Base-by-base conservation (phyloP, 176 grass and related monocot species). In the Zea luxurians region DNA sequence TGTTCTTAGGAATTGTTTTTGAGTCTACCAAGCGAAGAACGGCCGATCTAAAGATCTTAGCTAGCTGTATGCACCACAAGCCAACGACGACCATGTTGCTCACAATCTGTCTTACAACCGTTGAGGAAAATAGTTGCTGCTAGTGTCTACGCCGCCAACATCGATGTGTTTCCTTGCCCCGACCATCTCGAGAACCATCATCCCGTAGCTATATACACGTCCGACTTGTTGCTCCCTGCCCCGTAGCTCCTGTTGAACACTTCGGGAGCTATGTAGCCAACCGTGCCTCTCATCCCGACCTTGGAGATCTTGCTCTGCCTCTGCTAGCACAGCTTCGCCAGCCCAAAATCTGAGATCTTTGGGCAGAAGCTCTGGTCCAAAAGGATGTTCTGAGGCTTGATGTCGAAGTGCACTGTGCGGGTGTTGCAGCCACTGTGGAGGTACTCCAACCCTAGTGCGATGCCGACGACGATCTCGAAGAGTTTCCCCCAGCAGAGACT, bases 211-310 rank as follows among this genome's bases (percentile, higher is more conserved):
- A 7, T 45, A 7, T 75, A 83, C 4, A 83, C 71, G 48, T 75
- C 49, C 11, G 61, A 50, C 34, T 73, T 83, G 59, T 41, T 87
- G 10, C 73, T 40, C 3, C 58, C 58, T n/a, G 59, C 40, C 50
- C 85, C 74, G 15, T 78, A 83, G 4, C 83, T 45, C 15, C 78
- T 82, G 2, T 64, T 77, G 13, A 82, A 86, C 0, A 86, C 40
- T 57, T 87, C 85, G 1, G 85, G 85, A 1, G 79, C 74, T 34
- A 87, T 83, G 13, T 82, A 87, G 3, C 79, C 85, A 17, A 83
- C 7, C 0, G 74, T 82, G 6, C 74, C 79, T 13, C 85, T 82
- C 2, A 68, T 50, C 44, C 59, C 74, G 5, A 11, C 60, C 0
- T 73, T 38, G 3, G 79, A 83, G 17, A 83, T 43, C 11, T 58